Percentiles rank a stretch among this genome's conserved stretches.
phyloP scores from a whole-genome alignment of 2,329 filamentous ascomycete species.

The Ophiostoma angusticollis region DNA sequence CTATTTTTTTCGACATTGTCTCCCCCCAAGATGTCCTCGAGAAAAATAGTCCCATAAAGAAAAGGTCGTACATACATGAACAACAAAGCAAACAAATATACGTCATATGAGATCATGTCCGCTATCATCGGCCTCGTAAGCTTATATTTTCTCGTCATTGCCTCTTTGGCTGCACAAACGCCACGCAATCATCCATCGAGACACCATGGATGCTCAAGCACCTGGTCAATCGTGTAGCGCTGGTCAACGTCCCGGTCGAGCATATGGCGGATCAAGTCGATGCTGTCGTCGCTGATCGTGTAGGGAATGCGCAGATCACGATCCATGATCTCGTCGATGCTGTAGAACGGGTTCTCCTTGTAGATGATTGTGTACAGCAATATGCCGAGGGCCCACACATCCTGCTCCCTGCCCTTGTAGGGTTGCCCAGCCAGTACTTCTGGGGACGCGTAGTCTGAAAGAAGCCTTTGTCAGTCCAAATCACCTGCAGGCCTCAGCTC shows the following conservation, averaged over 20 bases:
- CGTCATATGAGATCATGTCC: no score
- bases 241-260: conserved; percentile 77
- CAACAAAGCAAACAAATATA: no score
- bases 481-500: no score
- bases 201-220: conserved; percentile 82
- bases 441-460: conserved; percentile 87
- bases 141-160: no score
- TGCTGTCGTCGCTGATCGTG: conserved; percentile 78
- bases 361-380: conserved; percentile 97
- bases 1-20: no score
- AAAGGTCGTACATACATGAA: no score
- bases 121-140: no score
- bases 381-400: conserved; percentile 95
- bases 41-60: no score
- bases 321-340: conserved; percentile 98
- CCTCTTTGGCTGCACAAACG: no score
- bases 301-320: conserved; percentile 86
- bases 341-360: conserved; percentile 99
- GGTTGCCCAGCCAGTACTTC: conserved; percentile 87
- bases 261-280: conserved; percentile 85
- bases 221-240: conserved; percentile 74
- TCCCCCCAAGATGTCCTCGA: no score
- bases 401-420: conserved; percentile 92
- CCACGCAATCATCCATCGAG: conserved; percentile 3
- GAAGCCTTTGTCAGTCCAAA: no score